Percentiles rank a stretch among this genome's conserved stretches.
phyloP scores from a whole-genome alignment of 495 filamentous ascomycete species.

The Penicillium pancosmium region DNA sequence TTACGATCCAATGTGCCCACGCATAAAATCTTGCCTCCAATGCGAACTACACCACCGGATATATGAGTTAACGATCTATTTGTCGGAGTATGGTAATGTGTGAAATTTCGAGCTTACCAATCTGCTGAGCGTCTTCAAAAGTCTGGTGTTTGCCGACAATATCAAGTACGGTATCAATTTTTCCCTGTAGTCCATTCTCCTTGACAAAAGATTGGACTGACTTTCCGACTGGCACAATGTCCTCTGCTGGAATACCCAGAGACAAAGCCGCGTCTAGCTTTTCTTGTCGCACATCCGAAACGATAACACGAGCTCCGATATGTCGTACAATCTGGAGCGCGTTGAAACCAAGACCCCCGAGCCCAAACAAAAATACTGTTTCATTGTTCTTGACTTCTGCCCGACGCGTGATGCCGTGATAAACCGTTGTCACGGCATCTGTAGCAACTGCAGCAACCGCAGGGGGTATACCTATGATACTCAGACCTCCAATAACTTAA shows the following conservation, averaged over 20 bases:
- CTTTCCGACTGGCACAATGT: slow-evolving; percentile 22
- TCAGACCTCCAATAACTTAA: neutral
- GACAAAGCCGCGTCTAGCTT: slow-evolving; percentile 19
- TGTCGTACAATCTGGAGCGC: slow-evolving; percentile 23
- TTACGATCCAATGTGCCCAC: slow-evolving; percentile 21
- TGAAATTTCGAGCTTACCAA: slow-evolving; percentile 10
- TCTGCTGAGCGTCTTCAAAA: slow-evolving; percentile 22
- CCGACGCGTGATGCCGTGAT: slow-evolving; percentile 27
- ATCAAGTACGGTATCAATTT: slow-evolving; percentile 27
- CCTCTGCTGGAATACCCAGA: slow-evolving; percentile 18
- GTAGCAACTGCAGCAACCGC: slow-evolving; percentile 25
- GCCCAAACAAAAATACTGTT: slow-evolving; percentile 25
- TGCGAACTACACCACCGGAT: slow-evolving; percentile 9
- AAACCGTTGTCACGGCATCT: slow-evolving; percentile 28
- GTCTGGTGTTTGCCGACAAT: slow-evolving; percentile 27
- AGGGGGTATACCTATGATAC: slow-evolving; percentile 14
- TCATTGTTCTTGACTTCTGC: slow-evolving; percentile 25
- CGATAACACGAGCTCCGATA: slow-evolving; percentile 25
- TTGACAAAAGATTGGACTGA: slow-evolving; percentile 18
- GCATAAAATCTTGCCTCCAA: slow-evolving; percentile 26
- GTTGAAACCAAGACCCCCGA: slow-evolving; percentile 29
- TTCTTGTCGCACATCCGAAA: slow-evolving; percentile 23
- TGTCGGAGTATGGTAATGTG: too few relatives aligned
- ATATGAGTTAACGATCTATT: neutral
- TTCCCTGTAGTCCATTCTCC: slow-evolving; percentile 14